Percentiles rank a stretch among this genome's conserved stretches.
phyloP scores from a whole-genome alignment of 2,329 filamentous ascomycete species.

The Scortechinia acanthostroma region DNA sequence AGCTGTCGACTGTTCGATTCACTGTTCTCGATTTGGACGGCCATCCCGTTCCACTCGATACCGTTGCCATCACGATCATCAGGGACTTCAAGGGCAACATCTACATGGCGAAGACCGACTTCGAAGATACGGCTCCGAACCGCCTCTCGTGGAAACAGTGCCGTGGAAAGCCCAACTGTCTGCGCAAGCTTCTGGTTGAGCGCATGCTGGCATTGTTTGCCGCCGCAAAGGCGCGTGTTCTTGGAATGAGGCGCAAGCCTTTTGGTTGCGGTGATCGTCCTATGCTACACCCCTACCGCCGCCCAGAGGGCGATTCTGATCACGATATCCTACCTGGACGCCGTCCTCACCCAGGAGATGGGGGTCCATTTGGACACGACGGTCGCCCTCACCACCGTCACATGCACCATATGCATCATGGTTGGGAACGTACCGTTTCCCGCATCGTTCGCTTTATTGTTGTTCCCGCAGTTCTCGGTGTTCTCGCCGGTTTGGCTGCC shows the following conservation, averaged over 20 bases:
- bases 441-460: constrained; percentile 30
- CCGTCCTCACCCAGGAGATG: constrained; percentile 1
- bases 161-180: constrained; percentile 24
- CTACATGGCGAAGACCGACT: constrained; percentile 21
- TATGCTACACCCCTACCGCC: constrained; percentile 7
- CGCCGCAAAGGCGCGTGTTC: constrained; percentile 22
- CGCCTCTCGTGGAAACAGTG: constrained; percentile 28
- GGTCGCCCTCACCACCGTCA: constrained; percentile 5
- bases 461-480: constrained; percentile 31
- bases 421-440: constrained; percentile 25
- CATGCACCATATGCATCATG: constrained; percentile 8
- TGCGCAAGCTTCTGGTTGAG: constrained; percentile 22
- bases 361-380: not conserved
- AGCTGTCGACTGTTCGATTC: constrained; percentile 27
- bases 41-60: constrained; percentile 30
- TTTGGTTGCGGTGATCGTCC: constrained; percentile 7
- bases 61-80: constrained; percentile 26
- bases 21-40: constrained; percentile 31
- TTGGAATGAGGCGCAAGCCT: constrained; percentile 14
- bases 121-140: constrained; percentile 22
- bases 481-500: constrained; percentile 31
- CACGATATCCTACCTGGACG: constrained; percentile 7
- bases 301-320: constrained; percentile 6
- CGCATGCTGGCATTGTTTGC: constrained; percentile 26
- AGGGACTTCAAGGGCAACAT: constrained; percentile 21